phyloP scores from a whole-genome alignment of 192 early-diverging fungal genomes.

The Backusella luteola region DNA sequence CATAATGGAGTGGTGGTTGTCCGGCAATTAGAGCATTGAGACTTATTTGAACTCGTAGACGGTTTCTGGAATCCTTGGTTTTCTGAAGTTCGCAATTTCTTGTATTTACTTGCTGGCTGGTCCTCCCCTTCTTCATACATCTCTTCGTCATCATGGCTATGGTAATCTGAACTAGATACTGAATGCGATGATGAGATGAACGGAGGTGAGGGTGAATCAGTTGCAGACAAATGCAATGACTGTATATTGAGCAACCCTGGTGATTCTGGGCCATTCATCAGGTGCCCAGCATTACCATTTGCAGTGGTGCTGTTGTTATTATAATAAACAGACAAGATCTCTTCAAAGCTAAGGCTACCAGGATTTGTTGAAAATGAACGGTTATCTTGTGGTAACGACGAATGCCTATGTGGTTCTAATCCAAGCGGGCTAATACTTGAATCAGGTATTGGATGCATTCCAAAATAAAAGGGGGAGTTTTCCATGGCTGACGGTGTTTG shows the following conservation, averaged over 20 bases:
- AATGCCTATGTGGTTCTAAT: background rate
- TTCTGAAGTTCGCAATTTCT: background rate
- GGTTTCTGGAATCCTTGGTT: background rate
- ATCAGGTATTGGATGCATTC: background rate
- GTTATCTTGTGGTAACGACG: background rate
- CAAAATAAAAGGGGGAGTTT: slow-evolving; percentile 10
- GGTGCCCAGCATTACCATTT: background rate
- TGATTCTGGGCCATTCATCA: background rate
- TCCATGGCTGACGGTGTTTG: background rate
- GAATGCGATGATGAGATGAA: background rate
- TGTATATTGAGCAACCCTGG: background rate
- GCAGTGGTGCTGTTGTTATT: background rate
- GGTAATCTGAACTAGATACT: slow-evolving; percentile 12
- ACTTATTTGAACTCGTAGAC: background rate
- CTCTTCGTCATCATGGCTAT: slow-evolving; percentile 7
- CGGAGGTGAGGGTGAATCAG: slow-evolving; percentile 5
- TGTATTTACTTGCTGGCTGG: background rate
- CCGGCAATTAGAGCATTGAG: slow-evolving; percentile 28
- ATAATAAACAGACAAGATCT: slow-evolving; percentile 36
- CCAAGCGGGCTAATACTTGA: background rate
- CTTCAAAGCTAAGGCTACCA: slow-evolving; percentile 34
- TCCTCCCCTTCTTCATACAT: slow-evolving; percentile 3
- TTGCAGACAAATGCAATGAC: background rate
- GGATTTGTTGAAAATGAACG: slow-evolving; percentile 10
- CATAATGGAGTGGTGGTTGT: slow-evolving; percentile 89